Base-by-base conservation (phyloP, 1,139 yeast species). In the Candida tropicalis region DNA sequence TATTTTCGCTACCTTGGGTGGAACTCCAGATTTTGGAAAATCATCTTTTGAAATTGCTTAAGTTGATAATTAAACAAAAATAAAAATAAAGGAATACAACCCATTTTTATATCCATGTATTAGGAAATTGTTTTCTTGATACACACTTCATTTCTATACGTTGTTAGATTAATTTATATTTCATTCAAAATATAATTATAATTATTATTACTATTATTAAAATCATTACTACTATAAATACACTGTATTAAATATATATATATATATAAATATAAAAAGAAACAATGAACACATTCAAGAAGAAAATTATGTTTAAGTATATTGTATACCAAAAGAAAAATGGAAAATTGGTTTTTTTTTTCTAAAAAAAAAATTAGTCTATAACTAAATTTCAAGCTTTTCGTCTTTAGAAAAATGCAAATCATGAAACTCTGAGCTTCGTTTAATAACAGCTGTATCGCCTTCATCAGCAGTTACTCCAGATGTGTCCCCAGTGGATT, bases 1-100 rank as follows among this genome's bases (percentile, higher is more conserved):
- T 56, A 71, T 78, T 45, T 75, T 69, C 50, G 81, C 76, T 40
- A 69, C 83, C 38, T 69, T 81, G 58, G 82, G 69, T 22, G 68
- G 68, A 7, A 56, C 49, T 16, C 66, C 67, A 38, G 58, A 63
- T 41, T 65, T 63, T 35, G 70, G 70, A 10, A 58, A 54, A 44
- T 9, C 28, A 1, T 42, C 47, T 11, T 58, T 58, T 40, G 59
- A 47, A 17, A 44, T 54, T 17, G 61, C 61, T 32, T 59, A 54
- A n/a, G n/a, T n/a, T n/a, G n/a, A n/a, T n/a, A n/a, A n/a, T n/a
- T n/a, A n/a, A n/a, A n/a, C n/a, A n/a, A 41, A 22, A 22, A 6
- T 31, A 3, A 13, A 15, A 27, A 27, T 5, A 18, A 18, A 18
- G 22, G 4, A 20, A 9, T 6, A 20, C 8, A 20, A 20, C 23